phyloP scores from a whole-genome alignment of 352 stramenopile species.

The Phytopythium kandeliae region DNA sequence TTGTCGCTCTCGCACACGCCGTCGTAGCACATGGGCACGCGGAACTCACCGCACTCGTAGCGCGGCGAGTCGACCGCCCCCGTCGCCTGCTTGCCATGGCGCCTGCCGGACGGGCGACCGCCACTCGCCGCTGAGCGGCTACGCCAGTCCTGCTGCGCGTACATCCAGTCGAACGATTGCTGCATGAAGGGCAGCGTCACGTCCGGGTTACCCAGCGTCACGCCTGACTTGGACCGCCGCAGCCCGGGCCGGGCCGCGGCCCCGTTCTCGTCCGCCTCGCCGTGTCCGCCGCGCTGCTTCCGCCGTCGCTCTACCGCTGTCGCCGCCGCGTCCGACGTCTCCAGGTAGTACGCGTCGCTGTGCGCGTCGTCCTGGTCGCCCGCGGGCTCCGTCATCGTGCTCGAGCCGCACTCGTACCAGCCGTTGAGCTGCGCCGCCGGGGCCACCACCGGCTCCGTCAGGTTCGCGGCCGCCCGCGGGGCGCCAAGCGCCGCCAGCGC shows the following conservation, averaged over 20 bases:
- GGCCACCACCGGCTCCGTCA: neutral
- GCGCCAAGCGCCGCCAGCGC: neutral
- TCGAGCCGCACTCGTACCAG: slow-evolving; percentile 48
- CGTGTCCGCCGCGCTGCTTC: neutral
- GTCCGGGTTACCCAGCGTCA: neutral
- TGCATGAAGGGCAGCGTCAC: slow-evolving; percentile 23
- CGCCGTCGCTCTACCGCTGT: neutral
- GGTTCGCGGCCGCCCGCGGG: neutral
- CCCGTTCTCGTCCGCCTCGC: slow-evolving; percentile 2
- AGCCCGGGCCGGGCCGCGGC: neutral
- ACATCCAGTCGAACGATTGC: slow-evolving; percentile 32
- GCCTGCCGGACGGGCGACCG: neutral
- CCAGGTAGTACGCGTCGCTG: slow-evolving; percentile 33
- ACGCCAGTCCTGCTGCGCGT: slow-evolving; percentile 20
- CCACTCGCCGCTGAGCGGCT: neutral
- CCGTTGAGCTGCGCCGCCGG: slow-evolving; percentile 39
- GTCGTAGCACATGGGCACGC: slow-evolving; percentile 67
- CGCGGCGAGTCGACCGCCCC: slow-evolving; percentile 5
- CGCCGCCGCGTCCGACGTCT: slow-evolving; percentile 10
- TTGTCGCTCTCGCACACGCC: slow-evolving; percentile 54
- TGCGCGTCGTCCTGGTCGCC: slow-evolving; percentile 17
- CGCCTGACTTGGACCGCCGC: neutral
- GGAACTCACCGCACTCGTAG: slow-evolving; percentile 60
- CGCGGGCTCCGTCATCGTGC: slow-evolving; percentile 14
- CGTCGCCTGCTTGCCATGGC: slow-evolving; percentile 7